These are phyloP conservation scores for Claviceps digitariae DNA, from an alignment of 2,329 filamentous ascomycete genomes.

Conservation along the genomic window DNA sequence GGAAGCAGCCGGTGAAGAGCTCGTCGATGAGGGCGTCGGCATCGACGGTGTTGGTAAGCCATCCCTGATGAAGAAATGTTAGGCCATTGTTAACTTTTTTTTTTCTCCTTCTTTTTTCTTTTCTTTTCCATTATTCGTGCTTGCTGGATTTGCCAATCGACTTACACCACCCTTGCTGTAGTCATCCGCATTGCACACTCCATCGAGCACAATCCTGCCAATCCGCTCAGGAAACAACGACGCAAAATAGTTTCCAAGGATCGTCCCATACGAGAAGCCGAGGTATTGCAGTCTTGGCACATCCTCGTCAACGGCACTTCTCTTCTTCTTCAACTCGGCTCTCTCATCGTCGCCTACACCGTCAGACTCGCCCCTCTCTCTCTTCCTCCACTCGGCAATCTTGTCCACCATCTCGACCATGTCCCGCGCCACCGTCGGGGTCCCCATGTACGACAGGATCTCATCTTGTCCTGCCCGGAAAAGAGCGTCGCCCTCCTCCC, in stretches of 20 bases:
- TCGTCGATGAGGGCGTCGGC: slow-evolving; percentile 19
- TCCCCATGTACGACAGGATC: slow-evolving; percentile 22
- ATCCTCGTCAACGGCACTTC: neutral
- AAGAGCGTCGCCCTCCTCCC: no score
- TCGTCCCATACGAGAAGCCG: slow-evolving; percentile 33
- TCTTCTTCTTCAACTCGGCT: slow-evolving; percentile 8
- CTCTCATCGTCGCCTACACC: neutral
- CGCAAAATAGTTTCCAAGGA: slow-evolving; percentile 22
- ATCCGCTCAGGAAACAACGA: slow-evolving; percentile 24
- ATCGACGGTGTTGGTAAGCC: slow-evolving; percentile 24
- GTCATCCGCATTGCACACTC: slow-evolving; percentile 23
- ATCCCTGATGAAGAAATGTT: no score
- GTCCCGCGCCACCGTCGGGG: slow-evolving; percentile 26
- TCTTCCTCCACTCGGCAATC: slow-evolving; percentile 20
- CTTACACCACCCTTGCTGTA: slow-evolving; percentile 19
- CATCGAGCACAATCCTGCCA: slow-evolving; percentile 28
- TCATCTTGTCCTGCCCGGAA: slow-evolving; percentile 7
- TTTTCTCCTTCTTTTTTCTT: no score
- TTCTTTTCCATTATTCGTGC: no score
- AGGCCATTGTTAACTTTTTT: no score
- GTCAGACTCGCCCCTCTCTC: neutral
- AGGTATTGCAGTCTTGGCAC: slow-evolving; percentile 28
- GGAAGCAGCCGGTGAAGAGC: slow-evolving; percentile 25
- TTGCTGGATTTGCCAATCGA: no score
- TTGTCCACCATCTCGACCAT: slow-evolving; percentile 31